These are phyloP conservation scores for Bipolaris cookei DNA, from an alignment of 2,329 filamentous ascomycete genomes.

Conservation along the genomic window DNA sequence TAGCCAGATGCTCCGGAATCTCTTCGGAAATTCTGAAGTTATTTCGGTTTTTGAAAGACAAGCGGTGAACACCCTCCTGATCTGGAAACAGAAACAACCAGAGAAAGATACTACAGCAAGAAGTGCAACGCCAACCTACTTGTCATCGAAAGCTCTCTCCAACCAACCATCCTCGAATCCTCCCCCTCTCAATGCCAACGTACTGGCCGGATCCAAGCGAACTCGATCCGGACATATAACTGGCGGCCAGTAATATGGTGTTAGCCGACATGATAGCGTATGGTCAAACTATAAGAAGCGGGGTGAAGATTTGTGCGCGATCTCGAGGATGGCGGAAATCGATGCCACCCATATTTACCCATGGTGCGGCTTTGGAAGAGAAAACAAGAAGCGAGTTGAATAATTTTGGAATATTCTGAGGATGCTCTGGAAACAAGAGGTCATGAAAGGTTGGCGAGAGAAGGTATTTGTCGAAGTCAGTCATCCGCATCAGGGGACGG, in stretches of 20 bases:
- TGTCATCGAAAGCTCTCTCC: not conserved
- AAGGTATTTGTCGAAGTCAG: conserved; percentile 6
- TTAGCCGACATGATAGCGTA: conserved; percentile 8
- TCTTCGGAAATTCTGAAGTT: too few relatives aligned
- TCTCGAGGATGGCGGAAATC: conserved; percentile 21
- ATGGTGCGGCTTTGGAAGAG: conserved; percentile 22
- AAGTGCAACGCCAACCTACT: not conserved
- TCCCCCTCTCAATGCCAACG: not conserved
- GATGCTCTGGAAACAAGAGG: not conserved
- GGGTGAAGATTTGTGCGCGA: conserved; percentile 20
- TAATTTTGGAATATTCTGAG: not conserved
- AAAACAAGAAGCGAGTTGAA: not conserved
- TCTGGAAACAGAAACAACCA: not conserved
- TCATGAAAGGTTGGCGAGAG: not conserved
- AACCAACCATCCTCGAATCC: not conserved
- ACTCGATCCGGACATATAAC: not conserved
- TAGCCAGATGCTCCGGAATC: too few relatives aligned
- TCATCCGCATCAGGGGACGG: conserved; percentile 10
- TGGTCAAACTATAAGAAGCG: conserved; percentile 19
- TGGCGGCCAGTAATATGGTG: conserved; percentile 13
- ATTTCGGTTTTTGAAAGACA: not conserved
- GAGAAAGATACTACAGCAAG: not conserved
- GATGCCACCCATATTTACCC: conserved; percentile 28
- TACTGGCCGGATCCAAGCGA: not conserved
- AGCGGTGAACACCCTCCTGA: not conserved